Percentiles rank a stretch among this genome's conserved stretches.
These are phyloP conservation scores for Adansonia rubrostipa DNA, from an alignment of 441 rosid genomes.

Conservation along the genomic window DNA sequence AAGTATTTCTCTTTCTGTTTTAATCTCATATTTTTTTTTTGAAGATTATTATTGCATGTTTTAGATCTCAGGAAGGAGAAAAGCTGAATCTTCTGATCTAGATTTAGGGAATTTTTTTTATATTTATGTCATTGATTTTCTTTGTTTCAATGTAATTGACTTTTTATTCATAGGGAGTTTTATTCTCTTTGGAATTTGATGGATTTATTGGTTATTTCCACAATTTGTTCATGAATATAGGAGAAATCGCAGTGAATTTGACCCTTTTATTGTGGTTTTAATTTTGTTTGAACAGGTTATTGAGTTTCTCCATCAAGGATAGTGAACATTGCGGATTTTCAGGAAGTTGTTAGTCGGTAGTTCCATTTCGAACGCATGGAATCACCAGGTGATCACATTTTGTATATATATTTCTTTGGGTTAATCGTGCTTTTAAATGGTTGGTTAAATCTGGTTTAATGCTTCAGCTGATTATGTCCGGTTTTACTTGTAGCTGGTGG, in stretches of 20 bases:
- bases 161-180: not conserved
- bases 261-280: conserved; percentile 6
- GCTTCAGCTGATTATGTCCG: conserved; percentile 14
- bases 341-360: conserved; percentile 30
- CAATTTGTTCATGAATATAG: not conserved
- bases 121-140: not conserved
- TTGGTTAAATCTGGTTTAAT: conserved; percentile 10
- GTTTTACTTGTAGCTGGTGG: conserved; percentile 49
- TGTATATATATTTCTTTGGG: not conserved
- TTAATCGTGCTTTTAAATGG: not conserved
- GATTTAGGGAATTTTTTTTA: not conserved
- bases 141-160: conserved; percentile 16
- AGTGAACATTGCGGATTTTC: conserved; percentile 32
- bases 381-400: conserved; percentile 46
- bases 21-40: not conserved
- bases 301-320: conserved; percentile 27
- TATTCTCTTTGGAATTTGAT: not conserved
- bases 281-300: conserved; percentile 30
- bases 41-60: not conserved
- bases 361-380: conserved; percentile 58
- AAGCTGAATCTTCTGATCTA: conserved; percentile 23
- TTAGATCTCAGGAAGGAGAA: conserved; percentile 24
- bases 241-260: not conserved
- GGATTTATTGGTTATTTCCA: not conserved
- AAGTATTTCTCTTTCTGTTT: not conserved